Evolutionary conservation across 2,329 filamentous ascomycete species (phyloP), one percentile per base, ranked within the genome.

Genomic region (Stachybotrys chartarum): DNA sequence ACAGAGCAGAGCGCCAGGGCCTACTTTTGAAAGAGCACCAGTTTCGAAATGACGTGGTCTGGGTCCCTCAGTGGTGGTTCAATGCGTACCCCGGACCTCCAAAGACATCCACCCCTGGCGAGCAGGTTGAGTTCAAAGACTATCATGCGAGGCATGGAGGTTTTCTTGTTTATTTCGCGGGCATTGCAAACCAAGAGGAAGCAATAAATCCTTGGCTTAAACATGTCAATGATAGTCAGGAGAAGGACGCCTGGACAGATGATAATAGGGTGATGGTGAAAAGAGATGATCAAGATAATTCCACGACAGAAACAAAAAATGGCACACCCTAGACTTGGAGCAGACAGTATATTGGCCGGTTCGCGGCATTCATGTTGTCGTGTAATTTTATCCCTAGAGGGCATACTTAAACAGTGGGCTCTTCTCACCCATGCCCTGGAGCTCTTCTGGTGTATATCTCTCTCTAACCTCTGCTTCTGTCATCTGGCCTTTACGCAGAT

Each of bases 351-450:
- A n/a, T n/a, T n/a, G n/a, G n/a, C n/a, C n/a, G n/a, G n/a, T n/a
- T n/a, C n/a, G n/a, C n/a, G n/a, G n/a, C n/a, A n/a, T n/a, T n/a
- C n/a, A n/a, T n/a, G n/a, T n/a, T n/a, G n/a, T n/a, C n/a, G n/a
- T n/a, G n/a, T n/a, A n/a, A n/a, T n/a, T n/a, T n/a, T n/a, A n/a
- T n/a, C n/a, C n/a, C 35, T 62, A 65, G 32, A 68, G 55, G 3
- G 60, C 59, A 55, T 69, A 69, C 55, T 63, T 64, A 47, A 69
- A 71, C 10, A 71, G 47, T 1, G 69, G 67, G n/a, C 64, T 70
- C 55, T 63, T 63, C 31, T 72, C 70, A 3, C 69, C 69, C 57
- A 72, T 59, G 7, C 58, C 58, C 30, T 64, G 57, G 4, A 71
- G 56, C 46, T 72, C 62, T 6, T 67, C 62, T 7, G 67, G 60